Conservation (phyloP, 139 green algal genomes). For the Eudorina sp. region DNA sequence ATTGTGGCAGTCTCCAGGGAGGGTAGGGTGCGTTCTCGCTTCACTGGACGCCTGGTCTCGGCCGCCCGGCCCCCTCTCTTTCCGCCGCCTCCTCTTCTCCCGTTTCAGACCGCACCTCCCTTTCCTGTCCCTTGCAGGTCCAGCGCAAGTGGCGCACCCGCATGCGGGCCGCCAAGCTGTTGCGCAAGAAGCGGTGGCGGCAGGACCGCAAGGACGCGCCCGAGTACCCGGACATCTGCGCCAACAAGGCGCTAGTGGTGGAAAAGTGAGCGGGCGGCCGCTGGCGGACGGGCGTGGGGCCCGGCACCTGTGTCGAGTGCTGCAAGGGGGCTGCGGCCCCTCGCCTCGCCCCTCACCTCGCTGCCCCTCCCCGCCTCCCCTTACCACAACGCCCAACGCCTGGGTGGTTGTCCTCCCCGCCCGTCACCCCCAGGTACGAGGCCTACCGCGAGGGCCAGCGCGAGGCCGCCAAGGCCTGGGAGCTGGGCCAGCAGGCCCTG, state of each 20-base stretch:
- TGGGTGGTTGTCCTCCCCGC: not conserved
- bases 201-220: conserved; percentile 9
- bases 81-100: too few relatives aligned
- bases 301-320: too few relatives aligned
- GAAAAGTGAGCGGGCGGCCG: conserved; percentile 7
- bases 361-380: not conserved
- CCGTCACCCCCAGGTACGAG: conserved; percentile 18
- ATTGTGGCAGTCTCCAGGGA: too few relatives aligned
- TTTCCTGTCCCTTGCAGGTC: conserved; percentile 5
- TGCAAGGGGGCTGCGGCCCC: not conserved
- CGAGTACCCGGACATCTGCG: not conserved
- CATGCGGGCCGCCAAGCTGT: conserved; percentile 70
- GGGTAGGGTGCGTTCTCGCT: too few relatives aligned
- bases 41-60: too few relatives aligned
- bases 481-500: not conserved
- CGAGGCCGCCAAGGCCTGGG: conserved; percentile 25
- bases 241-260: not conserved
- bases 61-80: too few relatives aligned
- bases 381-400: not conserved
- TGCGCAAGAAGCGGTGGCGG: conserved; percentile 53
- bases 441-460: not conserved
- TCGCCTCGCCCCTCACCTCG: not conserved
- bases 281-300: too few relatives aligned
- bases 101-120: too few relatives aligned
- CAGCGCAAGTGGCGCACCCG: conserved; percentile 77